Evolutionary conservation across 306 rosid species (phyloP).

Genomic region (Prunus dulcis): DNA sequence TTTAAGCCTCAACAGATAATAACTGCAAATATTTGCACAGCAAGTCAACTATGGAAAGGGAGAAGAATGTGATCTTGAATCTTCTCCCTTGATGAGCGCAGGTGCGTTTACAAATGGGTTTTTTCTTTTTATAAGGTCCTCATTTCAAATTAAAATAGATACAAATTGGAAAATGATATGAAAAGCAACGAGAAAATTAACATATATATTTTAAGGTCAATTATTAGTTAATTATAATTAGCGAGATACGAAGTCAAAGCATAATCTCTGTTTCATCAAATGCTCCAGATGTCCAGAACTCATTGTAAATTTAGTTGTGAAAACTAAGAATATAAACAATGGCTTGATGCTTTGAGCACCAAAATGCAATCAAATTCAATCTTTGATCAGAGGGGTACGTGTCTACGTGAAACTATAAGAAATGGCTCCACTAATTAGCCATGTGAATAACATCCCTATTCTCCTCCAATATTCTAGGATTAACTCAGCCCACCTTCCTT

Average conservation of each 20-base stretch:
- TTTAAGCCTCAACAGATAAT: too few relatives aligned
- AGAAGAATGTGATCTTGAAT: too few relatives aligned
- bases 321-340: too few relatives aligned
- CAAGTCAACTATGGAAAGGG: too few relatives aligned
- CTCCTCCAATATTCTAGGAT: background rate
- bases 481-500: background rate
- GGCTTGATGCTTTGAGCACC: background rate
- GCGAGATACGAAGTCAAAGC: background rate
- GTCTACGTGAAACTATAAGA: background rate
- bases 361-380: background rate
- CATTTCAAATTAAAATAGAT: background rate
- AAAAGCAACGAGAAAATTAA: background rate
- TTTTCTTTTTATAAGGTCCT: background rate
- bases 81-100: too few relatives aligned
- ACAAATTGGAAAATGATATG: background rate
- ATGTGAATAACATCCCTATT: background rate
- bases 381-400: background rate
- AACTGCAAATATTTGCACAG: too few relatives aligned
- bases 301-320: too few relatives aligned
- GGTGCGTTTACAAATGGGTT: too few relatives aligned
- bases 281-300: background rate
- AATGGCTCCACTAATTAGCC: background rate
- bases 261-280: background rate
- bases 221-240: too few relatives aligned
- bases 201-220: too few relatives aligned